Percentiles rank a stretch among this genome's conserved stretches.
Conservation (phyloP, 2,329 filamentous ascomycete species). For the Pseudogymnoascus sp. region DNA sequence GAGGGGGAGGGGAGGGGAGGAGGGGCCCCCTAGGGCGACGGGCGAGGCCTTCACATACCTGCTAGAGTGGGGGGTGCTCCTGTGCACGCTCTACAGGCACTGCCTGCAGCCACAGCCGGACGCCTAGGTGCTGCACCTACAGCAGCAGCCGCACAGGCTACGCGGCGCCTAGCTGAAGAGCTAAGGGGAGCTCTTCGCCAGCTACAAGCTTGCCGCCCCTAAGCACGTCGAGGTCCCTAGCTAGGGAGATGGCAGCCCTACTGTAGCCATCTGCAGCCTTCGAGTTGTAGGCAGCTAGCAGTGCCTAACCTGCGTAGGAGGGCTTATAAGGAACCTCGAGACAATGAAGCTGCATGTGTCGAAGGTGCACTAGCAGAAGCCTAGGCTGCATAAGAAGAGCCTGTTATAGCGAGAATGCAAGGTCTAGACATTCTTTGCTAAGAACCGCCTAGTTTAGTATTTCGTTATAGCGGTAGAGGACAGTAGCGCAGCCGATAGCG, state of each 20-base stretch:
- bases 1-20: too few species aligned
- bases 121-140: not conserved
- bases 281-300: not conserved
- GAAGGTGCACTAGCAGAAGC: slow-evolving; percentile 4
- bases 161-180: too few species aligned
- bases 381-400: not conserved
- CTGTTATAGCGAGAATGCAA: slow-evolving; percentile 2
- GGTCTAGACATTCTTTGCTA: slow-evolving; percentile 8
- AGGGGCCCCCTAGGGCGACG: too few species aligned
- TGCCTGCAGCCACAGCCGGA: slow-evolving; percentile 35
- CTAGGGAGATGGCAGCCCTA: not conserved
- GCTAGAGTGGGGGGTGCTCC: slow-evolving; percentile 14
- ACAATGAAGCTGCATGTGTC: slow-evolving; percentile 8
- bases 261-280: not conserved
- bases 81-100: slow-evolving; percentile 21
- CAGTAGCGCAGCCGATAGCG: not conserved
- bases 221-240: not conserved
- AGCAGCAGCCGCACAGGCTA: not conserved
- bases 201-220: not conserved
- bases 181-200: too few species aligned
- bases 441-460: slow-evolving; percentile 8
- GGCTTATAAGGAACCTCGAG: slow-evolving; percentile 4
- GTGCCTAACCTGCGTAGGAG: not conserved
- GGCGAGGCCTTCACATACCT: slow-evolving; percentile 17
- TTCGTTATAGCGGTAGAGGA: not conserved